phyloP scores from a whole-genome alignment of 2,329 filamentous ascomycete species.

The Cordyceps farinosa region DNA sequence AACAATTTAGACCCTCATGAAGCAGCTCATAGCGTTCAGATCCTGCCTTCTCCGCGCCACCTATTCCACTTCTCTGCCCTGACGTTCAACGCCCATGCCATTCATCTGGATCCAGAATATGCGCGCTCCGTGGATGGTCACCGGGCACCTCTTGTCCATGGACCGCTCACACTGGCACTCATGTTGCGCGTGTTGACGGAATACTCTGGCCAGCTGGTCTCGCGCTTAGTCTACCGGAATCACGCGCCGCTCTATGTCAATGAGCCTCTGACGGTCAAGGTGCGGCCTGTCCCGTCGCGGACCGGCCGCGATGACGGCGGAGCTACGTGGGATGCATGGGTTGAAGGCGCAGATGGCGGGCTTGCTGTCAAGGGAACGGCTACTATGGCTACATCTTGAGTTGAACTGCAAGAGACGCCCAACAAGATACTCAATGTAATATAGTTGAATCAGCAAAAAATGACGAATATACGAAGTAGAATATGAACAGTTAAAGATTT shows the following conservation, averaged over 20 bases:
- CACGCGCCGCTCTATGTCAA: conserved; percentile 74
- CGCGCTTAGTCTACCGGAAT: conserved; percentile 72
- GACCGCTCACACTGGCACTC: conserved; percentile 74
- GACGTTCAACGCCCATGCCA: conserved; percentile 86
- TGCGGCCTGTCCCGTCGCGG: conserved; percentile 38
- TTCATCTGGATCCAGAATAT: conserved; percentile 77
- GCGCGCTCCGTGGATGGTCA: conserved; percentile 70
- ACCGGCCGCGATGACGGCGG: conserved; percentile 33
- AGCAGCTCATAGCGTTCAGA: conserved; percentile 41
- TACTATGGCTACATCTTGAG: conserved; percentile 20
- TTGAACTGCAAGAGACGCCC: neutral
- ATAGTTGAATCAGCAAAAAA: neutral
- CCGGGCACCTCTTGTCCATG: conserved; percentile 75
- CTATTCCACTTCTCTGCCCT: conserved; percentile 90
- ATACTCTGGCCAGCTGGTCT: conserved; percentile 36
- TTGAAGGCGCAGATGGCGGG: conserved; percentile 58
- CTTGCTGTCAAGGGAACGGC: conserved; percentile 60
- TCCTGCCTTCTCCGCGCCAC: conserved; percentile 65
- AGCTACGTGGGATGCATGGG: conserved; percentile 57
- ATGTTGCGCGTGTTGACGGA: conserved; percentile 63
- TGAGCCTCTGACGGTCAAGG: conserved; percentile 68
- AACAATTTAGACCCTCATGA: conserved; percentile 30
- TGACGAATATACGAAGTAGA: neutral
- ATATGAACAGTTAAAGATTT: neutral
- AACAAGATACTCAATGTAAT: neutral